Base-by-base conservation (phyloP, 2,329 filamentous ascomycete species). In the Dendryphion nanum region DNA sequence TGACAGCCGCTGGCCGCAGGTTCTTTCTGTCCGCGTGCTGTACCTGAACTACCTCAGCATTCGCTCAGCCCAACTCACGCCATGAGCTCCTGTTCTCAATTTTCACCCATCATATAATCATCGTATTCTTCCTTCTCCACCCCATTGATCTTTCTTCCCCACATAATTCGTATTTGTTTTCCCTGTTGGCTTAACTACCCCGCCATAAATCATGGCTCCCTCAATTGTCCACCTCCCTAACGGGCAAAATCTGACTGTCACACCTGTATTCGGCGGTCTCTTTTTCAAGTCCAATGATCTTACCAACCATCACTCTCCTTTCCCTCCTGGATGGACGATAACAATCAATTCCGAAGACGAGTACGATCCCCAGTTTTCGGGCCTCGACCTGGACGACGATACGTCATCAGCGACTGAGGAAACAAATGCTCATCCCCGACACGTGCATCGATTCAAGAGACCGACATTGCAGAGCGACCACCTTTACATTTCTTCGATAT, bases 401-500 rank as follows among this genome's bases (percentile, higher is more conserved):
- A 53, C 15, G 59, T 61, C 6, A 47, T 45, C 8, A 50, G 51
- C 15, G 44, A 58, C 17, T 10, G 41, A 48, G n/a, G 43, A 46
- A 6, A n/a, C 15, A 3, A 54, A 41, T 8, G 16, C 37, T 6
- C 23, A 26, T 10, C 32, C 49, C 5, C 68, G 68, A 14, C 69
- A 75, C 47, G 68, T 78, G 18, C 82, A 82, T 51, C 76, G 80
- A n/a, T 96, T 84, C 70, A 81, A 72, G 35, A 71, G 70, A 31
- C 90, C 91, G 0, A 95, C 87, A 0, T 72, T 94, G 20, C 78
- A 81, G 20, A 79, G 82, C 61, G 91, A 97, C 65, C 83, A 81
- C 53, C 75, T 96, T 40, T 96, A 90, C 71, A 91, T 97, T 54
- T 95, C 89, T 4, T 91, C 87, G 44, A 89, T 95, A 46, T 91